These are phyloP conservation scores for Neodidymelliopsis sp. DNA, from an alignment of 2,329 filamentous ascomycete genomes.

Conservation along the genomic window DNA sequence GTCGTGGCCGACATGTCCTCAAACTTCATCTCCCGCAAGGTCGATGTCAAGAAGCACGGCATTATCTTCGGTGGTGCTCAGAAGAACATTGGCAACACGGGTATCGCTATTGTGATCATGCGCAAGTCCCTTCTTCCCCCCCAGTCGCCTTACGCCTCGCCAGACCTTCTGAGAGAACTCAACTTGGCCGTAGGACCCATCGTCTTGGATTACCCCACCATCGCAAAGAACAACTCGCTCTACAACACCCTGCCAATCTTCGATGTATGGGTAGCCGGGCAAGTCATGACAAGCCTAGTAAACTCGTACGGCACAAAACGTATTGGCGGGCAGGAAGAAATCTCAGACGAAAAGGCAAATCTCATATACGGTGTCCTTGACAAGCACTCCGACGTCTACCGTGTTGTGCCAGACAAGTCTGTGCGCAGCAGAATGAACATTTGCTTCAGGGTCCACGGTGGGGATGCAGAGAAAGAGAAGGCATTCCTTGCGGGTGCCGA, in stretches of 20 bases:
- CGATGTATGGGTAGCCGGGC: slow-evolving; percentile 89
- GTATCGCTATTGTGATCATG: slow-evolving; percentile 85
- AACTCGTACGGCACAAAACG: slow-evolving; percentile 68
- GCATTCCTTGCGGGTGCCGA: slow-evolving; percentile 78
- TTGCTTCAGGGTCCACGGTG: slow-evolving; percentile 79
- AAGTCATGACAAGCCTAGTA: slow-evolving; percentile 81
- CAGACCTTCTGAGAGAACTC: slow-evolving; percentile 74
- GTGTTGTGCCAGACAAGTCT: slow-evolving; percentile 76
- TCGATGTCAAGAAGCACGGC: slow-evolving; percentile 81
- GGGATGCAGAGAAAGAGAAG: slow-evolving; percentile 76
- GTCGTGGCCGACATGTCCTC: slow-evolving; percentile 94
- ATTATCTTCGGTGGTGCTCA: slow-evolving; percentile 90
- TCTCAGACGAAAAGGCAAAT: slow-evolving; percentile 77
- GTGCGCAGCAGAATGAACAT: slow-evolving; percentile 93
- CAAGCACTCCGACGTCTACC: slow-evolving; percentile 74
- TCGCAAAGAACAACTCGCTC: slow-evolving; percentile 91
- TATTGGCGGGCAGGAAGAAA: slow-evolving; percentile 76
- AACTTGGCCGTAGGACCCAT: slow-evolving; percentile 80
- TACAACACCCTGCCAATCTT: slow-evolving; percentile 98
- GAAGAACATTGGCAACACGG: slow-evolving; percentile 89
- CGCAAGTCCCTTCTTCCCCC: slow-evolving; percentile 81
- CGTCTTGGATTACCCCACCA: slow-evolving; percentile 81
- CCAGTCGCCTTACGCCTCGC: slow-evolving; percentile 62
- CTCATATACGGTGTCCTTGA: slow-evolving; percentile 82
- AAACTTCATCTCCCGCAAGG: slow-evolving; percentile 84